Evolutionary conservation across 2,329 filamentous ascomycete genomes (phyloP), one percentile per base, ranked within the genome.

Genomic region (Paracoccidioides brasiliensis): DNA sequence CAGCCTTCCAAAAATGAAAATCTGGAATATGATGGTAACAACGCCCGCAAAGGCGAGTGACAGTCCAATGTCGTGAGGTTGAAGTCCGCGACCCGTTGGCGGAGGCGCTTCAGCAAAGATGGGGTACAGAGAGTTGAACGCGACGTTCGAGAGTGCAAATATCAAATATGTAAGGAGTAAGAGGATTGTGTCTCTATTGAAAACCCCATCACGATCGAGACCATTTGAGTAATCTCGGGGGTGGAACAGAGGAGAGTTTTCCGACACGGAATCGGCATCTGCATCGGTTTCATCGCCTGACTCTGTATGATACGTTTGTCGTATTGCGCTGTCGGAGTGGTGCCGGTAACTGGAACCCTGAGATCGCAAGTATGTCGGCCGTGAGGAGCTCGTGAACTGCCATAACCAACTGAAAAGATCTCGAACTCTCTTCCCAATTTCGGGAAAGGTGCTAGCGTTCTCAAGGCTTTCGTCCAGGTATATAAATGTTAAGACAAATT

Each of bases 81-180:
- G 79, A 3, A 97, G 76, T 0, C 78, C 77, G 43, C 93, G 85
- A 15, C 93, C 93, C 0, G 84, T 84, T 0, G 93, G 93, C 0
- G 83, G 77, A 0, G 79, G 70, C 0, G 86, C 83, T 55, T 90
- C 84, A 0, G 85, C 88, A 64, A 97, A 98, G 54, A 97, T 91
- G 0, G 93, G 93, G 64, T 94, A 98, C 0, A 98, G 76, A 15
- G 88, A 91, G 71, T 95, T 96, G 78, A 90, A 98, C 3, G 89
- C 90, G 61, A 96, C 89, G 69, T 97, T 97, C 58, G 87, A 84
- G 4, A 98, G 78, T 65, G 96, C 90, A 67, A 97, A 98, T 52
- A 97, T 85, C 45, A 96, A 80, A 66, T 95, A 97, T 0, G 90
- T 94, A 53, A 81, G 69, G 5, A 98, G 79, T 0, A 98, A 79